Conservation (phyloP, 2,329 filamentous ascomycete species). For the Penicillium sp. region DNA sequence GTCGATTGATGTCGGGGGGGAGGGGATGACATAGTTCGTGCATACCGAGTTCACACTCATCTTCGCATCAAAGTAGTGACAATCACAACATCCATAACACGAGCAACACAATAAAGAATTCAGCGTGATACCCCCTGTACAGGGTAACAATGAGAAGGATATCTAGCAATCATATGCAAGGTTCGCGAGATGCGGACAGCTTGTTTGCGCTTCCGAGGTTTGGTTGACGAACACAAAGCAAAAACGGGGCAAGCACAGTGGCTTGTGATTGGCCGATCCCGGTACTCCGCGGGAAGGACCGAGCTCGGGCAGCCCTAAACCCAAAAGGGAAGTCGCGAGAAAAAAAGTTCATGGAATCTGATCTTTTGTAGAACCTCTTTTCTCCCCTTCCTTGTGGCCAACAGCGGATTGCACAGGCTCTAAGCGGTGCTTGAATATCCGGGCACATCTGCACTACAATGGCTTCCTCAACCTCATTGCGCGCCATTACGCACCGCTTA, state of each 20-base stretch:
- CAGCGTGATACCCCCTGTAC: slow-evolving; percentile 1
- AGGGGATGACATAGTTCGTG: background rate
- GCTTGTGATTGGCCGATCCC: slow-evolving; percentile 4
- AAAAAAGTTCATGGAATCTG: slow-evolving; percentile 6
- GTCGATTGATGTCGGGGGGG: background rate
- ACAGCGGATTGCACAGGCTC: background rate
- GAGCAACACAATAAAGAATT: background rate
- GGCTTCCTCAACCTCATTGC: slow-evolving; percentile 35
- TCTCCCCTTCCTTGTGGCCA: background rate
- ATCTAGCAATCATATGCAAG: background rate
- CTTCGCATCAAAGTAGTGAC: slow-evolving; percentile 11
- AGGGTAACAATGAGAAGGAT: background rate
- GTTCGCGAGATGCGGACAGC: background rate
- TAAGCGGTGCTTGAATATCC: background rate
- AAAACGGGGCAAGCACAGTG: background rate
- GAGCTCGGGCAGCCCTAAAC: slow-evolving; percentile 1
- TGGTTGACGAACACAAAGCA: background rate
- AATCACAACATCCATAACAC: slow-evolving; percentile 14
- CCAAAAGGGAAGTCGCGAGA: background rate
- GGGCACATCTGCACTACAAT: slow-evolving; percentile 8
- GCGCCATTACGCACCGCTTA: slow-evolving; percentile 50
- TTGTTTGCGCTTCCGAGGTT: background rate
- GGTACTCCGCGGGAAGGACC: slow-evolving; percentile 4
- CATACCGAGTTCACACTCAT: slow-evolving; percentile 22
- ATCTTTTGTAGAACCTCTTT: background rate